phyloP scores from a whole-genome alignment of 2,329 filamentous ascomycete genomes.

The Paraphaeosphaeria minitans region DNA sequence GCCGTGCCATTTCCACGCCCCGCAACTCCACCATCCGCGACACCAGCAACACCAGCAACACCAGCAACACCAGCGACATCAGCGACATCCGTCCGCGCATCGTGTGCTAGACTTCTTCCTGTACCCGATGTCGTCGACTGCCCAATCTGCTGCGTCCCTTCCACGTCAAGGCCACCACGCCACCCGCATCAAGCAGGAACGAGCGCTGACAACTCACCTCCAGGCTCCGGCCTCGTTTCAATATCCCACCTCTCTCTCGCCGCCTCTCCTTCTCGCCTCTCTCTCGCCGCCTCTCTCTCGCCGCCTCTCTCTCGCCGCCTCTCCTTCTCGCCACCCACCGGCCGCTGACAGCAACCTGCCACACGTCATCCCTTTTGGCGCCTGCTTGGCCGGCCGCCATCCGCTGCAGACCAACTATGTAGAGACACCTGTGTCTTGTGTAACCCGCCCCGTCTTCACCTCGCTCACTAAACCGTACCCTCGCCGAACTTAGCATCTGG shows the following conservation, averaged over 20 bases:
- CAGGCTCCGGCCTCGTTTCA: constrained; percentile 37
- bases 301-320: constrained; percentile 23
- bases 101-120: constrained; percentile 19
- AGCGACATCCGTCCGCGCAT: constrained; percentile 19
- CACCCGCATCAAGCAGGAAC: constrained; percentile 41
- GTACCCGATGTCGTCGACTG: constrained; percentile 16
- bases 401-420: constrained; percentile 34
- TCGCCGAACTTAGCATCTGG: constrained; percentile 31
- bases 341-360: constrained; percentile 16
- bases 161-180: constrained; percentile 37
- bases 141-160: constrained; percentile 2
- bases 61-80: too few relatives aligned
- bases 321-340: constrained; percentile 32
- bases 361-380: constrained; percentile 21
- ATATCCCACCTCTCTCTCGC: constrained; percentile 25
- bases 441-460: constrained; percentile 33
- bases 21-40: constrained; percentile 19
- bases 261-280: constrained; percentile 35
- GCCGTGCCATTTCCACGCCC: constrained; percentile 9
- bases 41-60: too few relatives aligned
- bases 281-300: constrained; percentile 9
- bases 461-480: constrained; percentile 21
- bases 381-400: constrained; percentile 24
- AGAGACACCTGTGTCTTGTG: constrained; percentile 42
- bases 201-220: constrained; percentile 30